Base-by-base conservation (phyloP, 495 filamentous ascomycete species). In the Penicillium manginii region DNA sequence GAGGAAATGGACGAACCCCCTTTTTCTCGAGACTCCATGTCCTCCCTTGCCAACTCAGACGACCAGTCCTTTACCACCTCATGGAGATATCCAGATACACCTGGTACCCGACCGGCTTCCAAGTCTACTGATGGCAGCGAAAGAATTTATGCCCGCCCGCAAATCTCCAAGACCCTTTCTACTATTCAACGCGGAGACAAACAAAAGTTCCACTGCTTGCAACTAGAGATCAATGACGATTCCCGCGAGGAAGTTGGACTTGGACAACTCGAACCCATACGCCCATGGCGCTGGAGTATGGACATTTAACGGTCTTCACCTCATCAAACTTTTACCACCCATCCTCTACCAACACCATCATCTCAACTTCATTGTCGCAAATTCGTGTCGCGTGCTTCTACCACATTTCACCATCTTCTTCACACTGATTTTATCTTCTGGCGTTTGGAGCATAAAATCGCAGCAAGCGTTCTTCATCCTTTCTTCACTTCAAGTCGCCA, bases 261-360 rank as follows among this genome's bases (percentile, higher is more conserved):
- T 45, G 75, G 75, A 23, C 66, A 78, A 46, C 59, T 78, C 17
- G 73, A 80, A 64, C 73, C 63, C 37, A 64, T 76, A 48, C 74
- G 73, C 22, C 76, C 76, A 1, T 78, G 72, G 71, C 73, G 77
- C 58, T 80, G 77, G 77, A 80, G 77, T 55, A 79, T 80, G 75
- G 77, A 80, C 52, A 74, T 80, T 29, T 80, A 63, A 71, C 12
- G n/a, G 18, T 51, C 40, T 53, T 10, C 19, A 47, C 10, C 21
- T 47, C 10, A 22, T 26, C 40, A 19, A 47, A 3, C 9, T 47
- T 9, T 22, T 33, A 23, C 29, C 43, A n/a, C 32, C 1, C 22
- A 5, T 23, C 35, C 29, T 18, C 52, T 17, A 43, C 23, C 42
- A 37, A 14, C 17, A 37, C 21, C 52, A 31, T 39, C 47, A 33